phyloP scores from a whole-genome alignment of 306 rosid genomes.

The Gastrolobium bilobum region DNA sequence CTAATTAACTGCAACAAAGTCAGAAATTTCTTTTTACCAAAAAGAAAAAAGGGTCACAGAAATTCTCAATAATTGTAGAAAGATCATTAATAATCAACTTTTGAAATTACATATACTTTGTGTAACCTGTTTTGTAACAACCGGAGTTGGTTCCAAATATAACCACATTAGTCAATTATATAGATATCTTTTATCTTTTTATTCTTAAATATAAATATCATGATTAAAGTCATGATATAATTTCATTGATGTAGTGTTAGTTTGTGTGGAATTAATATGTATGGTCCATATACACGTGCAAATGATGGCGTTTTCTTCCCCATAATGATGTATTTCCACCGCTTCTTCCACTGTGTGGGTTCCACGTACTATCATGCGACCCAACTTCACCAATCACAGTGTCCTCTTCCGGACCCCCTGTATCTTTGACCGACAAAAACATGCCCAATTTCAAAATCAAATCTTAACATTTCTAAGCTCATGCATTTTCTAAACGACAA shows the following conservation, averaged over 20 bases:
- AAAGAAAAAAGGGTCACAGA: neutral
- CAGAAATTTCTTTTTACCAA: too few relatives aligned
- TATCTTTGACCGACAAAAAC: slow-evolving; percentile 68
- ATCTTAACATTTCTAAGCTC: slow-evolving; percentile 1
- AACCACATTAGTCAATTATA: slow-evolving; percentile 4
- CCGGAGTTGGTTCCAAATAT: neutral
- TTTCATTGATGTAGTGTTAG: slow-evolving; percentile 7
- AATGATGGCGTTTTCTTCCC: slow-evolving; percentile 77
- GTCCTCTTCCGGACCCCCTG: slow-evolving; percentile 31
- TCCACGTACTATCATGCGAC: slow-evolving; percentile 66
- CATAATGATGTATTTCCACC: slow-evolving; percentile 85
- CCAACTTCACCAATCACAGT: slow-evolving; percentile 50
- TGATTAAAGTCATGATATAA: slow-evolving; percentile 37
- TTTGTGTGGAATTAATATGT: slow-evolving; percentile 49
- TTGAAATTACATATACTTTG: neutral
- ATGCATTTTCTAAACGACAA: slow-evolving; percentile 35
- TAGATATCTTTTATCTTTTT: neutral
- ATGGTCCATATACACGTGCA: slow-evolving; percentile 91
- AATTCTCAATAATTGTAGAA: neutral
- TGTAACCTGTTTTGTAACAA: slow-evolving; percentile 27
- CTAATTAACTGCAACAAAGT: neutral
- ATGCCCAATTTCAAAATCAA: slow-evolving; percentile 34
- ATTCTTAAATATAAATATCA: slow-evolving; percentile 3
- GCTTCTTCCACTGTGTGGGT: slow-evolving; percentile 91
- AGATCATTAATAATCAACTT: slow-evolving; percentile 6